Base-by-base conservation (phyloP, 768 basidiomycete genomes). In the Galerina marginata region DNA sequence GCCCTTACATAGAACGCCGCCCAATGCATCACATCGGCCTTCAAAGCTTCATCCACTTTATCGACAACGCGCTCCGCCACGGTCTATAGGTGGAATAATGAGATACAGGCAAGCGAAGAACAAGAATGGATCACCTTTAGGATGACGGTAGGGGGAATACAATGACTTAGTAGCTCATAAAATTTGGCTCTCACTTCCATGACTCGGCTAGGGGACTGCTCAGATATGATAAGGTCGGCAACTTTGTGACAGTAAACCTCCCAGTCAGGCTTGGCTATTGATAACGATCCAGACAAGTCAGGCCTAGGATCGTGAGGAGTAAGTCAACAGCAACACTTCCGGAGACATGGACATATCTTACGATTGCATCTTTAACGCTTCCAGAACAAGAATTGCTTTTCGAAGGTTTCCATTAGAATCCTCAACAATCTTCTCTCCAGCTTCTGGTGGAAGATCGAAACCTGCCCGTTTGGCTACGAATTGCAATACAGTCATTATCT, bases 221-320 rank as follows among this genome's bases (percentile, higher is more conserved):
- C 94, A 61, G 86, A 81, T 15, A 98, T 78, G 63, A 99, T 95
- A 69, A 92, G 77, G 72, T 96, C 94, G 12, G 91, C 95, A 10
- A 98, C 89, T 71, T 95, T 94, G 65, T 89, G 82, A 66, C 96
- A 97, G 71, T 97, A 99, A 10, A 91, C 92, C 74, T 99, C 97
- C 97, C 97, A 99, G 70, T 99, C 97, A n/a, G 97, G 95, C 75
- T 98, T 95, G 12, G 95, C 94, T 58, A 96, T 94, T 37, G 84
- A 82, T 58, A 95, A 75, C 40, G 90, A 77, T 36, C 92, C 91
- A 4, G 87, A 84, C 40, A 96, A 81, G 72, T 95, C 92, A n/a
- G 92, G 91, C 56, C 92, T 94, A 45, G 37, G 20, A 20, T 20
- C 20, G n/a, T 51, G 62, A 54, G 33, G 12, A 40, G 16, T 44